Conservation (phyloP, 2,329 filamentous ascomycete genomes). For the Cordyceps sp. region DNA sequence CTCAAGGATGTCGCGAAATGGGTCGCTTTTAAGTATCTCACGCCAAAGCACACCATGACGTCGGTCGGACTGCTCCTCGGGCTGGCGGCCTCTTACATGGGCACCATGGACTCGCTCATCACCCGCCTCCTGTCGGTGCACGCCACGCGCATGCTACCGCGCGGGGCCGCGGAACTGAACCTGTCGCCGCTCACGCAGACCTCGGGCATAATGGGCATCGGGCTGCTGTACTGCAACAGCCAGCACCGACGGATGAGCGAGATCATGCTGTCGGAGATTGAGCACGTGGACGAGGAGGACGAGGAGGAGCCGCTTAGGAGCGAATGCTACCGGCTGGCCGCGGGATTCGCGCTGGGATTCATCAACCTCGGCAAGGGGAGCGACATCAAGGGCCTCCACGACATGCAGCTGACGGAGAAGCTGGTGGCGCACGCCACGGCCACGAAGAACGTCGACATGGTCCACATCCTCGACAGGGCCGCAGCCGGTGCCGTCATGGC, state of each 20-base stretch:
- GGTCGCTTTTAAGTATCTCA: constrained; percentile 98
- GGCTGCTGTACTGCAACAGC: constrained; percentile 81
- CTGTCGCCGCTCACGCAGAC: constrained; percentile 87
- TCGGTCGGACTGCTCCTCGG: constrained; percentile 90
- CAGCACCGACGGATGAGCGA: constrained; percentile 98
- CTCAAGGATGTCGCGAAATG: constrained; percentile 90
- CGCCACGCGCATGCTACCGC: constrained; percentile 83
- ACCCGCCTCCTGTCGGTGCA: constrained; percentile 89
- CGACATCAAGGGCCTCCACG: constrained; percentile 74
- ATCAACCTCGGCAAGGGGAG: constrained; percentile 90
- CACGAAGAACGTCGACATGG: constrained; percentile 78
- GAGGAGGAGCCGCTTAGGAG: constrained; percentile 77
- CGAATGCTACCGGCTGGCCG: constrained; percentile 90
- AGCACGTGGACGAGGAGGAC: constrained; percentile 62
- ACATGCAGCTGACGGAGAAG: constrained; percentile 85
- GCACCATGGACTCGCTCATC: constrained; percentile 93
- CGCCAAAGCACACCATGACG: constrained; percentile 97
- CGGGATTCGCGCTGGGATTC: constrained; percentile 81
- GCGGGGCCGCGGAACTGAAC: constrained; percentile 85
- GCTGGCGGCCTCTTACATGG: constrained; percentile 81
- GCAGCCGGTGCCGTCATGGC: constrained; percentile 88
- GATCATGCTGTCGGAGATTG: constrained; percentile 95
- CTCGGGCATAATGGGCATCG: constrained; percentile 93
- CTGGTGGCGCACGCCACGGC: constrained; percentile 73
- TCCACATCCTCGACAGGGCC: constrained; percentile 84